Conservation (phyloP, 1,284 basidiomycete genomes). For the Taiwanofungus camphoratus region DNA sequence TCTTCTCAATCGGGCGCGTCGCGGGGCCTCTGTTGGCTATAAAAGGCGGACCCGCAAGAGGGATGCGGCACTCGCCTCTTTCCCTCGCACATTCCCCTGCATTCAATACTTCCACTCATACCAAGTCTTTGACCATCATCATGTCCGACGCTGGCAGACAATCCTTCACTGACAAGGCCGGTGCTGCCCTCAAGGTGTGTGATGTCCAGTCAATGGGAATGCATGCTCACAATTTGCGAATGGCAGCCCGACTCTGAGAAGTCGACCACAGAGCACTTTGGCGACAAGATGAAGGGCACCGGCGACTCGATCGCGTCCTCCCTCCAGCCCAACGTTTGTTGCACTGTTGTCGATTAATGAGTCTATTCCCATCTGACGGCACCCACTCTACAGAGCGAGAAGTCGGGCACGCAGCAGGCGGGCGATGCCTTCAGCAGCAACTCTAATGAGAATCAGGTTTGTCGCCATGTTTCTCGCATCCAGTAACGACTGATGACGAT, state of each 20-base stretch:
- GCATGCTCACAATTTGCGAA: neutral
- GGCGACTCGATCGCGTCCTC: slow-evolving; percentile 28
- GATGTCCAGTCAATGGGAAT: slow-evolving; percentile 4
- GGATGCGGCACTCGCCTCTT: neutral
- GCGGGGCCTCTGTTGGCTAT: slow-evolving; percentile 3
- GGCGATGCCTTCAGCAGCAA: slow-evolving; percentile 48
- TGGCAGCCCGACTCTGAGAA: slow-evolving; percentile 30
- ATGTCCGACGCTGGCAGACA: slow-evolving; percentile 38
- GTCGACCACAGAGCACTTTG: slow-evolving; percentile 31
- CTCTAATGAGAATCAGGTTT: slow-evolving; percentile 26
- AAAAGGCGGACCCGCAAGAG: slow-evolving; percentile 5
- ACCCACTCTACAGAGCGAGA: slow-evolving; percentile 32
- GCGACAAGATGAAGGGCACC: slow-evolving; percentile 32
- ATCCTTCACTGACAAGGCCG: slow-evolving; percentile 38
- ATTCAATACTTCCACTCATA: slow-evolving; percentile 2
- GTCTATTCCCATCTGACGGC: neutral
- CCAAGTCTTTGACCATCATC: slow-evolving; percentile 6
- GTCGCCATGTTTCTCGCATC: neutral
- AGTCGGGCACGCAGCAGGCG: slow-evolving; percentile 46
- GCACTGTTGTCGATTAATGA: neutral
- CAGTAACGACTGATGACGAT: neutral
- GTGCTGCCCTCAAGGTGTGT: slow-evolving; percentile 29
- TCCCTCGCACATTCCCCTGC: neutral
- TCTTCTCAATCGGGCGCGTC: no score
- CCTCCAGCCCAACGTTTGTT: slow-evolving; percentile 30